Base-by-base conservation (phyloP, 2,329 filamentous ascomycete species). In the Aspergillus latus region DNA sequence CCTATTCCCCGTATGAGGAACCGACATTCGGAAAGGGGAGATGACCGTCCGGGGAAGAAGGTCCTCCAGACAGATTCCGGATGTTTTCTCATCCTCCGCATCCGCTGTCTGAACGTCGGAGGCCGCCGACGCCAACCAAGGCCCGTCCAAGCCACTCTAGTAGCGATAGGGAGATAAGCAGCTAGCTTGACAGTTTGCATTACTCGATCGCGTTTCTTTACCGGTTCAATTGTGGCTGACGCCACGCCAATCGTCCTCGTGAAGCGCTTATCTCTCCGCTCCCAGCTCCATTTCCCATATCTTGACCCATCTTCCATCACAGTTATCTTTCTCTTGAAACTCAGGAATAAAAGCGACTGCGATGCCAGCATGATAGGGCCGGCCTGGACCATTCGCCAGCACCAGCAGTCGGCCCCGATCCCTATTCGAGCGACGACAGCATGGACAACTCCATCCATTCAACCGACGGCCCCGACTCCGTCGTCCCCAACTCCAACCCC, bases 401-500 rank as follows among this genome's bases (percentile, higher is more conserved):
- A 11, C 7, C 43, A 46, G 15, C 43, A 29, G 5, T 9, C 8
- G 21, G 9, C 13, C n/a, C 13, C 2, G 13, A 34, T 26, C 29
- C 28, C 45, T 36, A 37, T 37, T 13, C 34, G 9, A 36, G 8
- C 3, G 21, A 6, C 15, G 26, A 6, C 47, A 28, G 10, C 5
- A 51, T 51, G 49, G 49, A 51, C 39, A 51, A 32, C 39, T 51
- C 49, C 15, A 51, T 51, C 28, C 49, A 51, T 16, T 51, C 49
- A 3, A 43, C 39, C 13, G 49, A 51, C 32, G 49, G 49, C 39
- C 49, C 49, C 21, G 49, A 51, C 29, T 43, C 49, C 9, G n/a
- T 51, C 21, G 29, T 51, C 29, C 49, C 49, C 4, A 26, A 10
- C 10, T 51, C 49, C 13, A 51, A 51, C 29, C 49, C 49, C 15